Base-by-base conservation (phyloP, 306 rosid species). In the Styphnolobium japonicum region DNA sequence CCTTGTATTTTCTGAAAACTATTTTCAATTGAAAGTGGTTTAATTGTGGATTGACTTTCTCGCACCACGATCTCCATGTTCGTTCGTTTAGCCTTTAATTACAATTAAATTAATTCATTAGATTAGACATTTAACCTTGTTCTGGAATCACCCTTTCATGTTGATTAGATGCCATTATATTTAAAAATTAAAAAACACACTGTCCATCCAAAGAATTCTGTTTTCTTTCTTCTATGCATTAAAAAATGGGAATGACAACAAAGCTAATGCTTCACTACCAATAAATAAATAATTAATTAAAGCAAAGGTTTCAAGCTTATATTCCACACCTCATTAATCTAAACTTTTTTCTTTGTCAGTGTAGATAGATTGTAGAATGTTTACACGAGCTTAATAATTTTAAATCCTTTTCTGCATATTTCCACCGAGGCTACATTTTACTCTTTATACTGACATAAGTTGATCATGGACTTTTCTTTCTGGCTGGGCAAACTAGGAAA, bases 41-140 rank as follows among this genome's bases (percentile, higher is more conserved):
- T 76, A 10, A 19, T 73, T 15, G 57, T 42, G 62, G 52, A 37
- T 83, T 80, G 83, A 79, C 80, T 71, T 82, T 57, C 79, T 48
- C 0, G 43, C 43, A 19, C 39, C 48, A 66, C 49, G 18, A 72
- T 53, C 1, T 61, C 40, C 64, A 10, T 66, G 53, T 43, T 73
- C 12, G 22, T 43, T 33, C 11, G 22, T 43, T 33, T 12, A 0
- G 23, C 7, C 25, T 39, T 43, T 52, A 11, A 39, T 71, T n/a
- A 29, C 6, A 11, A 23, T 34, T 43, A 42, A 52, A 19, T 29
- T 67, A n/a, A 16, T 67, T 45, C 46, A 10, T 37, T 45, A 45
- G 29, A 43, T 45, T 60, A 29, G 63, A 61, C 39, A 21, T 34
- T 48, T 2, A 29, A 8, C 27, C 18, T 16, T n/a, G 10, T 22